A percentile compares a stretch with the other conserved stretches of the same genome.
Evolutionary conservation across 2,329 filamentous ascomycete genomes (phyloP).

Genomic region (Ambrosiella beaveri): DNA sequence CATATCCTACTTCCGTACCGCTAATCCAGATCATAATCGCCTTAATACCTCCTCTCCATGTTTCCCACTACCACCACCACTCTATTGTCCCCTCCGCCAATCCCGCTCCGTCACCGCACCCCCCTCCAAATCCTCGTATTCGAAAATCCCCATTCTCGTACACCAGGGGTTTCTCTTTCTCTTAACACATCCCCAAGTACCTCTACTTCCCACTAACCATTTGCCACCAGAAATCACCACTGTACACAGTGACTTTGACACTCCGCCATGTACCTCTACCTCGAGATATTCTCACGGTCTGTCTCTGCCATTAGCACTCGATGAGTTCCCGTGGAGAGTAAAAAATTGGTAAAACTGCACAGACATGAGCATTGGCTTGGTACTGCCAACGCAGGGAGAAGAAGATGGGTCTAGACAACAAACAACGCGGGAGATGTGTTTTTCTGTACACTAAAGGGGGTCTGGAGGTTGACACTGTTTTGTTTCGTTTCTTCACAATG

Average conservation of each 20-base stretch:
- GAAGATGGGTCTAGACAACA: too few species aligned
- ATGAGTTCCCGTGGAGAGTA: background rate
- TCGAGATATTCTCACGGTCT: background rate
- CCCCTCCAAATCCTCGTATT: constrained; percentile 9
- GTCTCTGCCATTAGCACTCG: background rate
- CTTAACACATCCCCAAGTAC: background rate
- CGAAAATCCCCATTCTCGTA: constrained; percentile 1
- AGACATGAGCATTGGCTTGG: too few species aligned
- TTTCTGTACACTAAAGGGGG: too few species aligned
- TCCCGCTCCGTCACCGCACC: background rate
- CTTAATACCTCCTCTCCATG: too few species aligned
- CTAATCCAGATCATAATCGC: too few species aligned
- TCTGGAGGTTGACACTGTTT: too few species aligned
- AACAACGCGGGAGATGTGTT: too few species aligned
- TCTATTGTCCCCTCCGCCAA: background rate
- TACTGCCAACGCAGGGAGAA: too few species aligned
- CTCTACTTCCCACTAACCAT: background rate
- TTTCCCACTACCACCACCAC: background rate
- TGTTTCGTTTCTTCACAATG: too few species aligned
- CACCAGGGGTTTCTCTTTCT: background rate
- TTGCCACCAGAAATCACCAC: background rate
- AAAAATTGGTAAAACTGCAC: background rate
- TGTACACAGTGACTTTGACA: background rate
- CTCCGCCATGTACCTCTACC: background rate
- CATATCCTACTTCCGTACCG: too few species aligned